Base-by-base conservation (phyloP, 371 early-diverging fungal genomes). In the Circinella umbellata region DNA sequence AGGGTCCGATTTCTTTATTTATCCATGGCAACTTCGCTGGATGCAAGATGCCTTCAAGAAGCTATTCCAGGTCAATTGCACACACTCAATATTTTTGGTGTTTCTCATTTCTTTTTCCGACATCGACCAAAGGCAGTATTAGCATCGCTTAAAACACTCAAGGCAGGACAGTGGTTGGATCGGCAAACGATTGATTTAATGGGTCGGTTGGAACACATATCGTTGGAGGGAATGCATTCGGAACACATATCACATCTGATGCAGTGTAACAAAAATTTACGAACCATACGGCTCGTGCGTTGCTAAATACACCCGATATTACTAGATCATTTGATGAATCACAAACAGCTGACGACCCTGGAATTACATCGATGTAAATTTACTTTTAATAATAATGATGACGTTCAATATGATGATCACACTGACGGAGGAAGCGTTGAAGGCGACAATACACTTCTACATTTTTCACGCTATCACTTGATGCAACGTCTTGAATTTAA, bases 11-110 rank as follows among this genome's bases (percentile, higher is more conserved):
- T 61, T 38, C n/a, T 68, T 10, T 51, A 68, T 13, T 14, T 49
- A 34, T 35, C 68, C 48, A 60, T 68, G 61, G 68, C 68, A 1
- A 68, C 68, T 37, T 36, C 36, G 4, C 14, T 68, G 20, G 35
- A 20, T 9, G 61, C 62, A 35, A 27, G 49, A 27, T 60, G 55
- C 34, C 47, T 67, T n/a, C 48, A 46, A 7, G 27, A 27, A 63
- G 17, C 42, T 0, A 9, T 38, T 1, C 18, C 38, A 15, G 14
- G 14, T 0, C 61, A 47, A 14, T 63, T 63, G 46, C 27, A 63
- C 3, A 39, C 20, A 37, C 65, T 64, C 13, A 37, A 51, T 3
- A 53, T 38, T 7, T 37, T 64, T 9, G 48, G 48, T 11, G 3
- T 64, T 11, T n/a, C 54, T 36, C 54, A 1, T 53, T 48, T 64